Base-by-base conservation (phyloP, 495 filamentous ascomycete species). In the Penicillium waksmanii region DNA sequence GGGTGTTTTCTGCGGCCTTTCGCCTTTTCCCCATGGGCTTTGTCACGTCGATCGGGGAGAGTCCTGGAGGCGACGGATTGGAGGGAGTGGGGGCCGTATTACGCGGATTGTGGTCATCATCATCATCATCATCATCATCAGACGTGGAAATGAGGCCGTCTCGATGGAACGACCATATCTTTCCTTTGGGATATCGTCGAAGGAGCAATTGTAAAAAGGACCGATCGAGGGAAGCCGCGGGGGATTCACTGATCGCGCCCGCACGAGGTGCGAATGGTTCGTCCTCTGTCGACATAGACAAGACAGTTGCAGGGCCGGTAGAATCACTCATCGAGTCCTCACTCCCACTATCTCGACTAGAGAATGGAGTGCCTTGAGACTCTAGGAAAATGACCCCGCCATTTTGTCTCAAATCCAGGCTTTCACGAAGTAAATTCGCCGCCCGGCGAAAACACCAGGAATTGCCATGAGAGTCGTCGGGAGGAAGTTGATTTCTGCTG, bases 111-210 rank as follows among this genome's bases (percentile, higher is more conserved):
- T 1, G 51, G 12, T 65, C 63, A 8, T 78, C 77, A 48, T 71
- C 68, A 48, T 80, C 77, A 31, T 65, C 63, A 8, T 78, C 77
- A 48, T 71, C 68, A 48, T 80, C 77, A 31, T 77, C 76, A 1
- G 77, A 80, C 11, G 73, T 74, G 1, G 75, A 76, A 4, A 80
- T 54, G 27, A 71, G 52, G 2, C 77, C 73, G 52, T 82, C 80
- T 3, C 73, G 79, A 50, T 89, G 85, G 61, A 87, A 87, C 15
- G 82, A 84, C 82, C 86, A 90, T 10, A 91, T 69, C 50, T 85
- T 83, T 6, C 88, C 88, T 49, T 82, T 79, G 7, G 83, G 82
- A 64, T 90, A 87, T 13, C 82, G 76, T 11, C 80, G 78, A 1
- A 89, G 69, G 2, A 89, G 70, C 51, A 76, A 67, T 5, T 76